phyloP scores from a whole-genome alignment of 108 stramenopile genomes.

The Pseudonitzschia pungens region DNA sequence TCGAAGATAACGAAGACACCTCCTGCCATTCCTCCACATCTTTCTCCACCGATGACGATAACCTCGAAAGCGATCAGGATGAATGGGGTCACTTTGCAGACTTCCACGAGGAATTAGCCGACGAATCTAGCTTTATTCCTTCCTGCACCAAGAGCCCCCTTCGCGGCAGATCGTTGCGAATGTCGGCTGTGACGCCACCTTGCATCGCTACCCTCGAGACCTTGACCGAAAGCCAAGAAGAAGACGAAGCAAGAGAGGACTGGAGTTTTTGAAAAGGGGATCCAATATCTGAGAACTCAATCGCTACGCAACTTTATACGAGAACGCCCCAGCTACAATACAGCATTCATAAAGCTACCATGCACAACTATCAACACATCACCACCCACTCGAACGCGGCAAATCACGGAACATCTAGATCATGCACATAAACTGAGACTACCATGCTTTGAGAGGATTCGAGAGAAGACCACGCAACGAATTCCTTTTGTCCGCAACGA shows the following conservation, averaged over 20 bases:
- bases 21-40: background rate
- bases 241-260: slow-evolving; percentile 7
- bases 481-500: background rate
- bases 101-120: slow-evolving; percentile 27
- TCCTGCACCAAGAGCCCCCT: slow-evolving; percentile 6
- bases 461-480: background rate
- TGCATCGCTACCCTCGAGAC: background rate
- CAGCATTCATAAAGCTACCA: slow-evolving; percentile 5
- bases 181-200: background rate
- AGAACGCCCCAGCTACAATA: background rate
- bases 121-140: slow-evolving; percentile 22
- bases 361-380: background rate
- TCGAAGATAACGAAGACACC: background rate
- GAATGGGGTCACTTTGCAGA: slow-evolving; percentile 34
- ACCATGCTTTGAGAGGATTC: background rate
- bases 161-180: background rate
- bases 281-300: background rate
- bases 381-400: background rate
- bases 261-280: background rate
- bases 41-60: background rate
- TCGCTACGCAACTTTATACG: background rate
- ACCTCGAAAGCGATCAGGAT: background rate
- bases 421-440: background rate
- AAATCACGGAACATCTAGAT: too few relatives aligned
- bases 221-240: slow-evolving; percentile 11